These are phyloP conservation scores for Ceratocystis ficicola DNA, from an alignment of 2,329 filamentous ascomycete genomes.

Conservation along the genomic window DNA sequence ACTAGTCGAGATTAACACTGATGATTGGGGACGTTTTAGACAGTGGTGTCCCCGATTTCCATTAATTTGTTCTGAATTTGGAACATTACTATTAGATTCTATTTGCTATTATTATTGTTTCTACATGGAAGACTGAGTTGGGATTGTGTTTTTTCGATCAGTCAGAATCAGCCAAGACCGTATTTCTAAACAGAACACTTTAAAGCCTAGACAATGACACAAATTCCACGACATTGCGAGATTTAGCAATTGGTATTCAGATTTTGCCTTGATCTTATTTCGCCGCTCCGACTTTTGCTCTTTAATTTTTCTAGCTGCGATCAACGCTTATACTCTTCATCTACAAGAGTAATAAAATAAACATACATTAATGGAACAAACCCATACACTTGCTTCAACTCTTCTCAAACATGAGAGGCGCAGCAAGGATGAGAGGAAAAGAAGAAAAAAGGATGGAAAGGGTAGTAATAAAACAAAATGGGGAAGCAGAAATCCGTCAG, in stretches of 20 bases:
- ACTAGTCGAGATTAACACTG: not conserved
- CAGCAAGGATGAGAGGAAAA: not conserved
- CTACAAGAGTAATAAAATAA: not conserved
- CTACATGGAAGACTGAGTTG: slow-evolving; percentile 8
- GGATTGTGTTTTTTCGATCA: slow-evolving; percentile 3
- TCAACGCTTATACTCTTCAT: not conserved
- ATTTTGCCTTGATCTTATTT: not conserved
- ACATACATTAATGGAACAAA: not conserved
- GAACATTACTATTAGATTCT: slow-evolving; percentile 15
- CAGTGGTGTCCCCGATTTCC: not conserved
- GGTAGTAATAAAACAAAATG: slow-evolving; percentile 16
- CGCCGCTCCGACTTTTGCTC: not conserved
- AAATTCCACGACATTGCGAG: not conserved
- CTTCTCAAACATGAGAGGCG: not conserved
- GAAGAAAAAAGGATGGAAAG: not conserved
- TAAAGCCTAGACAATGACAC: not conserved
- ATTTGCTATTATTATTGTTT: not conserved
- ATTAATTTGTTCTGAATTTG: slow-evolving; percentile 24
- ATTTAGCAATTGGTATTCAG: slow-evolving; percentile 8
- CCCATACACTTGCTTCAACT: not conserved
- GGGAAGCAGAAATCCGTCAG: not conserved
- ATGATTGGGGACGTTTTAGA: not conserved
- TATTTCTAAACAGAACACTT: not conserved
- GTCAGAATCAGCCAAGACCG: not conserved
- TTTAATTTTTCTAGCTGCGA: not conserved